Evolutionary conservation across 108 stramenopile species (phyloP), one percentile per base, ranked within the genome.

Genomic region (Fistulifera solaris): DNA sequence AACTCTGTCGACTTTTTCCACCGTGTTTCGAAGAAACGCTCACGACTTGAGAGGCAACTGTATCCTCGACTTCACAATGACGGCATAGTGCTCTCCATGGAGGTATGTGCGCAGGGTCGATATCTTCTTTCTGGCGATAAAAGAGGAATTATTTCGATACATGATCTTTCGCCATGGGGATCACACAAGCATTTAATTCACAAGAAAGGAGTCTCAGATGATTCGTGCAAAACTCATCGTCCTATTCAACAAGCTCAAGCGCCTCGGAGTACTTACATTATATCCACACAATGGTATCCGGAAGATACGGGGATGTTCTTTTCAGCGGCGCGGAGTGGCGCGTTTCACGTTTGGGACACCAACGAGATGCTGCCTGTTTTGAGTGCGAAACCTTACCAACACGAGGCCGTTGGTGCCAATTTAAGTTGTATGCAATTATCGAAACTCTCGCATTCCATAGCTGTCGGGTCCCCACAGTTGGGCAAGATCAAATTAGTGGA

Each of bases 301-400:
- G 66, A 71, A 11, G 88, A 89, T 58, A 57, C 70, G 19, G 88
- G 88, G 24, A 68, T 62, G 0, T 89, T 89, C 58, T 54, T 89
- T 14, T 84, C 88, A n/a, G 57, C 69, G 1, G 65, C 77, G 8
- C 60, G 61, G 10, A 70, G 72, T 22, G 84, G 80, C 11, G 54
- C 69, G 43, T 54, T 89, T 23, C 31, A 83, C 40, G 57, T 89
- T 3, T 89, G 88, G 88, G 88, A 89, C 56, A 81, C 82, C 11
- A 57, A 66, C 47, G 54, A 39, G 31, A 70, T 79, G 66, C 38
- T 44, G 55, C 72, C 78, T n/a, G 72, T 73, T 27, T 40, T 59
- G 23, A 17, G 65, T 10, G 61, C 59, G 6, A 45, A 44, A 5
- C 72, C 72, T n/a, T 73, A 63, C 60, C 54, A 27, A 22, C 18